Base-by-base conservation (phyloP, 164 flowering plant genomes). In the Tetracentron sinense region DNA sequence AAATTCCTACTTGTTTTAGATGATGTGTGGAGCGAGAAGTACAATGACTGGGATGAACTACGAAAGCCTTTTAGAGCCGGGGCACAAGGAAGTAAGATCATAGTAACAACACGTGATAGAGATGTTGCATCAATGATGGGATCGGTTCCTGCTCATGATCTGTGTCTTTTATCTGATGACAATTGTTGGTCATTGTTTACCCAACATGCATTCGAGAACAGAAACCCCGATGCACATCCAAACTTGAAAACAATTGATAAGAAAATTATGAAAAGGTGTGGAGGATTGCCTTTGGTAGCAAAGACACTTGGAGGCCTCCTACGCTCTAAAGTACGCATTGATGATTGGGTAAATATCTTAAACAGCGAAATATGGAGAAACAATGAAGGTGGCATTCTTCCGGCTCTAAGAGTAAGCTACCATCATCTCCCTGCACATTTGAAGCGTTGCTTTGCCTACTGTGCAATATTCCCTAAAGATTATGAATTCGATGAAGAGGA, bases 401-500 rank as follows among this genome's bases (percentile, higher is more conserved):
- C 73, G 0, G 62, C 63, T 14, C 28, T 71, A 31, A 61, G 35
- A 12, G 22, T 71, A 22, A 74, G 75, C n/a, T 74, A 77, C 31
- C 23, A 42, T 62, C 38, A 68, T 56, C 75, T 77, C 0, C 75
- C 73, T 5, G 19, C 61, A 0, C 72, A 54, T 49, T 7, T 77
- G 29, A 77, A 73, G 50, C 44, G 62, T 48, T 77, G 80, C 23
- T 77, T 77, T 65, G 66, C 70, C 0, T 73, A 73, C 12, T 77
- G 74, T 47, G 29, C 75, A 0, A 49, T 73, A 7, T 70, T 70
- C 16, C 77, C 77, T 0, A 73, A 58, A 25, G 69, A 35, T 26
- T 56, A 64, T 48, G 35, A 33, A 14, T 73, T 61, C 27, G 42
- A 42, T 0, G 54, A 48, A 30, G 42, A 68, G 0, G 2, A 58